Conservation (phyloP, 106 monocot genomes). For the Hemerocallis citrina region DNA sequence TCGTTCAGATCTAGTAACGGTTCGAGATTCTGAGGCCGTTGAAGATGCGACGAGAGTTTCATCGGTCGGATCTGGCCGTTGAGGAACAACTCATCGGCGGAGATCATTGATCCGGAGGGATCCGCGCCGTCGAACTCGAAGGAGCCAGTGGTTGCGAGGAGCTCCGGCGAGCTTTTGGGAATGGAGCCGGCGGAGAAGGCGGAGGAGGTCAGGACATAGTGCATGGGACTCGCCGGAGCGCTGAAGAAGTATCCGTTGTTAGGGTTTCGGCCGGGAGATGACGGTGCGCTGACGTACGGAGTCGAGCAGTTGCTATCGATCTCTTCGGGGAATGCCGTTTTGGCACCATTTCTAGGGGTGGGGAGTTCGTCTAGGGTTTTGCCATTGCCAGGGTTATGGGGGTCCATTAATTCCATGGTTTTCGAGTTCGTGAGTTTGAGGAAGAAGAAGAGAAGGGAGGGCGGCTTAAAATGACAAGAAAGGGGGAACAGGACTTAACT, state of each 20-base stretch:
- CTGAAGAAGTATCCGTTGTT: conserved; percentile 40
- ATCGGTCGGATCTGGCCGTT: conserved; percentile 82
- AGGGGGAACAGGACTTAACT: neutral
- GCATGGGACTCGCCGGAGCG: conserved; percentile 68
- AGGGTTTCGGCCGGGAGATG: conserved; percentile 35
- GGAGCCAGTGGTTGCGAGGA: conserved; percentile 6
- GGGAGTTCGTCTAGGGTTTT: neutral
- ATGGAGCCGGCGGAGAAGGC: neutral
- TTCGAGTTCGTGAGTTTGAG: neutral
- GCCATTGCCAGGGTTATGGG: conserved; percentile 8
- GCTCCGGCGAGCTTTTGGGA: neutral
- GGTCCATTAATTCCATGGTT: conserved; percentile 7
- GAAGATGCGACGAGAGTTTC: conserved; percentile 51
- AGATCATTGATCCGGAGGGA: conserved; percentile 40
- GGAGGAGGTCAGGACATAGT: conserved; percentile 33
- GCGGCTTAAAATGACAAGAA: neutral
- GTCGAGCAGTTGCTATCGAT: conserved; percentile 25
- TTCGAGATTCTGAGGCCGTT: conserved; percentile 35
- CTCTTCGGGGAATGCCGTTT: neutral
- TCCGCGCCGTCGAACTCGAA: conserved; percentile 40
- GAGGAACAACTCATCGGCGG: conserved; percentile 81
- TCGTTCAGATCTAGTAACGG: conserved; percentile 43
- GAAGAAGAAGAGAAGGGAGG: conserved; percentile 5
- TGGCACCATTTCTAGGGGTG: conserved; percentile 3
- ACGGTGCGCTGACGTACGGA: conserved; percentile 54